Conservation (phyloP, 345 rosid genomes). For the Eucalyptus viminalis region DNA sequence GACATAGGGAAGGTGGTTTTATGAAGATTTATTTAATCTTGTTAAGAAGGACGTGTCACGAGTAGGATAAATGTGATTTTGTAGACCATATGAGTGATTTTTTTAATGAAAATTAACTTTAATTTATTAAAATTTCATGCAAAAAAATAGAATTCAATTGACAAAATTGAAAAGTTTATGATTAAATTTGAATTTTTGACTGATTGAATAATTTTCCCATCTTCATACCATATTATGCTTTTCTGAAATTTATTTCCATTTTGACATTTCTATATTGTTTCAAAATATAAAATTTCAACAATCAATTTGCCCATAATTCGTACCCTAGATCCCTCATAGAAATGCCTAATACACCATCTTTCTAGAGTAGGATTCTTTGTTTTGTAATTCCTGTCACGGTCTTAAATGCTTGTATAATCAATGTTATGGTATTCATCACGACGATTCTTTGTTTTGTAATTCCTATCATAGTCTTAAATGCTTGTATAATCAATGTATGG, state of each 20-base stretch:
- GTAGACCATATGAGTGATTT: neutral
- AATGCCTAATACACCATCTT: neutral
- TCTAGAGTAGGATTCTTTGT: neutral
- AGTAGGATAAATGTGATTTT: neutral
- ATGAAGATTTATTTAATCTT: neutral
- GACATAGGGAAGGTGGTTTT: neutral
- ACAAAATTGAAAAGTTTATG: accelerated
- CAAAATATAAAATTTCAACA: neutral
- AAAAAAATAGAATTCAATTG: accelerated
- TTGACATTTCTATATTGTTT: neutral
- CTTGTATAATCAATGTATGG: neutral
- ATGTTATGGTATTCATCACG: neutral
- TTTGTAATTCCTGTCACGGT: neutral
- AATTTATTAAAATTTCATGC: neutral
- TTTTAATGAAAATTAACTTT: neutral
- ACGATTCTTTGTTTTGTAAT: neutral
- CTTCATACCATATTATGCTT: neutral
- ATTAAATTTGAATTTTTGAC: neutral
- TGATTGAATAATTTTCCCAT: neutral
- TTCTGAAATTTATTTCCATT: neutral
- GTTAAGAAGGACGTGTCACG: neutral
- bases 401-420: neutral
- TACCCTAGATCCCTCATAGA: neutral
- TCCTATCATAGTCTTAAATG: neutral
- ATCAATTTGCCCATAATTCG: neutral